phyloP scores from a whole-genome alignment of 2,329 filamentous ascomycete species.

The Fusarium algeriense region DNA sequence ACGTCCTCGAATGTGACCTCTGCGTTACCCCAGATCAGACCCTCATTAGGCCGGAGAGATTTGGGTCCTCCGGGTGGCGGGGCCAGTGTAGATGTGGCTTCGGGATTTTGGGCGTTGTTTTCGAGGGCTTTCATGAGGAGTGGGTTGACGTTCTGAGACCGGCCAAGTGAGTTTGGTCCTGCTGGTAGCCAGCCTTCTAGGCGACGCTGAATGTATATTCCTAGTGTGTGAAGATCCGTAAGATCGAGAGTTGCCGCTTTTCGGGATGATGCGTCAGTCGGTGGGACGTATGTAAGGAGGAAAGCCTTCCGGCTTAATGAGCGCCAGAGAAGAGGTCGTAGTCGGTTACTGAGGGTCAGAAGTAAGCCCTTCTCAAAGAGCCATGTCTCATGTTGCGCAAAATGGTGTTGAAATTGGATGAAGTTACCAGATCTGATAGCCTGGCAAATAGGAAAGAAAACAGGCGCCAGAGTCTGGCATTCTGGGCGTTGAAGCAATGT shows the following conservation, averaged over 20 bases:
- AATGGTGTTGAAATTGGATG: conserved; percentile 75
- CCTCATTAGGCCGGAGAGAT: conserved; percentile 67
- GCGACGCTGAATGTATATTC: conserved; percentile 73
- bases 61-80: conserved; percentile 62
- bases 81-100: conserved; percentile 57
- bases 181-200: conserved; percentile 69
- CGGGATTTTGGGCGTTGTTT: conserved; percentile 57
- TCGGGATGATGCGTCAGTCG: conserved; percentile 64
- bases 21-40: conserved; percentile 73
- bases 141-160: conserved; percentile 60
- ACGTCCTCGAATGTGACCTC: conserved; percentile 72
- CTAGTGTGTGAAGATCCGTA: conserved; percentile 72
- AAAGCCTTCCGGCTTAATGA: conserved; percentile 83
- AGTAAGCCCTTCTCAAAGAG: conserved; percentile 81
- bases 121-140: conserved; percentile 66
- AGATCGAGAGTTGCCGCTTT: conserved; percentile 82
- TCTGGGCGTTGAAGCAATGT: conserved; percentile 76
- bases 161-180: conserved; percentile 49
- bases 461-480: conserved; percentile 66
- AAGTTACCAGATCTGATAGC: conserved; percentile 82
- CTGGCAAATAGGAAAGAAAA: conserved; percentile 79
- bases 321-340: conserved; percentile 87
- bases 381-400: conserved; percentile 76
- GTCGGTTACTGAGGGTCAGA: conserved; percentile 79
- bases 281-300: conserved; percentile 79